Base-by-base conservation (phyloP, 306 rosid species). In the Vigna reflexopilosa region DNA sequence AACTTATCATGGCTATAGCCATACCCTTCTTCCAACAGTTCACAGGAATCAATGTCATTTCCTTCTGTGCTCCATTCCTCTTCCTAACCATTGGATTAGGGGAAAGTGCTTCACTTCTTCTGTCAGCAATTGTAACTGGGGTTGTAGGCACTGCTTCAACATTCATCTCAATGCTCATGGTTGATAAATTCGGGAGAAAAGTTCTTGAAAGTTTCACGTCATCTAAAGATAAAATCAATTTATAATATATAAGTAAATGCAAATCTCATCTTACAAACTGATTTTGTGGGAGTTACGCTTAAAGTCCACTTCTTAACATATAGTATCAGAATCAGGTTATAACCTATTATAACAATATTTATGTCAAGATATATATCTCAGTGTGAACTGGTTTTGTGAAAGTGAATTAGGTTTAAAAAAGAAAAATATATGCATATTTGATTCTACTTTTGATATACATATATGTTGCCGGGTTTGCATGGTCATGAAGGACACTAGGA, bases 401-500 rank as follows among this genome's bases (percentile, higher is more conserved):
- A 22, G 22, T 22, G 22, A 22, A 22, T 22, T 22, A 22, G 22
- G 22, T 22, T 22, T 22, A 22, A 40, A 59, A 89, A 68, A 56
- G 83, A 76, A 83, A 84, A 69, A 78, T 79, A 36, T 89, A 85
- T 56, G 87, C 34, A 73, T 17, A 17, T 17, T 17, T 17, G 19
- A 17, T 17, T 17, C 19, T 17, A 17, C 19, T 17, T 17, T 17
- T 17, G 19, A 17, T 17, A 17, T 17, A 17, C 19, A 17, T 87
- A 15, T 91, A 91, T 73, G 90, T 85, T 49, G 90, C 89, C 12
- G 93, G 93, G 3, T 91, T 87, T 67, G 89, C 82, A 0, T 87
- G 91, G 96, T 91, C 96, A 1, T 89, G 96, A 93, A 93, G 96
- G 12, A 93, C 96, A 5, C 75, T 87, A 4, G 90, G 90, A 7